Evolutionary conservation across 805 yeast species (phyloP), one percentile per base, ranked within the genome.

Genomic region (Clavispora fructus): DNA sequence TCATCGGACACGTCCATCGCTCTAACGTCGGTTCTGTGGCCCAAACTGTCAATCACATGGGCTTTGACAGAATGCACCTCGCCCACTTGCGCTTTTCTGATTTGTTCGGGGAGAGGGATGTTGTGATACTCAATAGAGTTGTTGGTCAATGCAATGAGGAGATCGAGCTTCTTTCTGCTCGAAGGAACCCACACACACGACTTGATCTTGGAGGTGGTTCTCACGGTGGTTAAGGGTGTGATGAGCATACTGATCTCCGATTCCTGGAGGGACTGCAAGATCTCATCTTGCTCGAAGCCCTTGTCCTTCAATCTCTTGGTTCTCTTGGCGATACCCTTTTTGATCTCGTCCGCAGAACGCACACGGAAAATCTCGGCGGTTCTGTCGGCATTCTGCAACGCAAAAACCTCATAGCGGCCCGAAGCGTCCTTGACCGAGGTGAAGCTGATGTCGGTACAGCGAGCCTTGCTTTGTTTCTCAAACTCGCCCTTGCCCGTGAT

Each of bases 1-100:
- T 92, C 97, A 45, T 82, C 79, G 46, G 95, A 85, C 31, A 94
- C 73, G 54, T 89, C 91, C 60, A 88, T 70, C 5, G 95, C 77
- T 57, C 99, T 77, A 26, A 92, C 76, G 64, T 94, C 99, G 2
- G 89, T 81, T 61, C 97, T 80, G 64, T 91, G 97, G 17, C 99
- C 99, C 44, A 79, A 76, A 37, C 81, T 65, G 42, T 90, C 96
- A 19, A 94, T 72, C 2, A 82, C 65, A 56, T 78, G 78, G 39
- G 73, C 67, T 52, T 77, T 82, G 3, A 62, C 66, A 1, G 82
- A 65, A 4, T 69, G 57, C 9, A 75, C 56, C 19, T 75, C 78
- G 32, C 69, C 68, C 10, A 66, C 61, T 26, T 57, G 57, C 32
- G 75, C 73, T 49, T 83, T 84, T 50, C 77, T 77, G 44, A 67